A percentile compares a stretch with the other conserved stretches of the same genome.
Conservation (phyloP, 2,329 filamentous ascomycete genomes). For the Sarocladium oryzae region DNA sequence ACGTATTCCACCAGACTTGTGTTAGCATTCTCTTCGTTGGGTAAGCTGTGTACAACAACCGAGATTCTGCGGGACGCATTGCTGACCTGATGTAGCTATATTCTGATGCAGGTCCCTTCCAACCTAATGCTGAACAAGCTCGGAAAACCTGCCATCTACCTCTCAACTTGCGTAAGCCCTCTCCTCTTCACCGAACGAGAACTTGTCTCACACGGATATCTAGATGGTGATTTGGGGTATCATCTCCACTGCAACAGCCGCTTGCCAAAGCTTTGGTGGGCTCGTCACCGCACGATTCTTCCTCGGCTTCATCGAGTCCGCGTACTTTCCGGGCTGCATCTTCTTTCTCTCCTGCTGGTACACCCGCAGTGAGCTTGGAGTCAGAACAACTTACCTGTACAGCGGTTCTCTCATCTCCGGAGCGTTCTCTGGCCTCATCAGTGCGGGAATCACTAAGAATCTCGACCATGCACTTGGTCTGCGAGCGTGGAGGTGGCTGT, state of each 20-base stretch:
- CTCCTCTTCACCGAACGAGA: background rate
- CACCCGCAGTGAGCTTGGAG: slow-evolving; percentile 58
- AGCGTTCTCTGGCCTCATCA: slow-evolving; percentile 62
- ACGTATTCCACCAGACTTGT: slow-evolving; percentile 26
- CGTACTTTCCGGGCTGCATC: slow-evolving; percentile 33
- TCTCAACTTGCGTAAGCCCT: slow-evolving; percentile 35
- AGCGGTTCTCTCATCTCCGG: slow-evolving; percentile 63
- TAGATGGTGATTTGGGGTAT: slow-evolving; percentile 44
- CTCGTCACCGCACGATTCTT: slow-evolving; percentile 31
- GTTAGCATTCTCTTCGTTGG: slow-evolving; percentile 47
- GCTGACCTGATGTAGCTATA: slow-evolving; percentile 21
- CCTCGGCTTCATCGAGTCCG: slow-evolving; percentile 31
- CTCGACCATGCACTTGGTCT: slow-evolving; percentile 55
- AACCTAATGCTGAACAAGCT: slow-evolving; percentile 46
- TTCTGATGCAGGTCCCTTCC: slow-evolving; percentile 45
- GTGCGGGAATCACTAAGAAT: slow-evolving; percentile 58
- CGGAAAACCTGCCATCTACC: slow-evolving; percentile 40
- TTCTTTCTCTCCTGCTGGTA: slow-evolving; percentile 51
- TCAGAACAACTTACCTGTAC: slow-evolving; percentile 61
- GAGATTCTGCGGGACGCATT: background rate
- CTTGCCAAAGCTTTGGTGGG: slow-evolving; percentile 23
- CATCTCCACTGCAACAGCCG: slow-evolving; percentile 35
- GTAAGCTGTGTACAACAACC: slow-evolving; percentile 19
- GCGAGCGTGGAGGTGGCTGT: slow-evolving; percentile 49
- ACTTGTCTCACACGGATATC: slow-evolving; percentile 2